A percentile compares a stretch with the other conserved stretches of the same genome.
phyloP scores from a whole-genome alignment of 805 yeast species.

The Kregervanrija fluxuum region DNA sequence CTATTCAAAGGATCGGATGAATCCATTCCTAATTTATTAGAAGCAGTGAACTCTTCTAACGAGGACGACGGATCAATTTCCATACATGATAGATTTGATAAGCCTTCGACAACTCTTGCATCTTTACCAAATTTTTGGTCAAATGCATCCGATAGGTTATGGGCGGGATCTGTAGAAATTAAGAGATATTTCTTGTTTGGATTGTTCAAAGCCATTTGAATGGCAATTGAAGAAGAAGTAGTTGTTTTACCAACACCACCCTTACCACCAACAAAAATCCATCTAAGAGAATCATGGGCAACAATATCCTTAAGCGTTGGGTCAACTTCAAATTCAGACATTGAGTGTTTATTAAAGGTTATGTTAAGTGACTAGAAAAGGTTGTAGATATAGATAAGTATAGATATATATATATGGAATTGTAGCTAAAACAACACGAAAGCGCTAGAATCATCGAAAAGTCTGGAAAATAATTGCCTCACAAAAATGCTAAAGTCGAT shows the following conservation, averaged over 20 bases:
- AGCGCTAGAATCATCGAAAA: background rate
- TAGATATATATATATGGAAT: too few relatives aligned
- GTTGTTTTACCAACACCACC: constrained; percentile 99
- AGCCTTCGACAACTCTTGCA: constrained; percentile 88
- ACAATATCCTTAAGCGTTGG: constrained; percentile 66
- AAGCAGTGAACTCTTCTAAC: constrained; percentile 65
- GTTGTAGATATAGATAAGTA: too few relatives aligned
- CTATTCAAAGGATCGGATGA: constrained; percentile 58
- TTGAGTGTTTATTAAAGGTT: constrained; percentile 2
- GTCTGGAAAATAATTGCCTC: background rate
- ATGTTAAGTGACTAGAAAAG: background rate
- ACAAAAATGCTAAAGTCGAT: too few relatives aligned
- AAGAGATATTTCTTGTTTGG: constrained; percentile 75
- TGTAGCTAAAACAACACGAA: too few relatives aligned
- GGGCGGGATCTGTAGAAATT: constrained; percentile 98
- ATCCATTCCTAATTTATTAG: constrained; percentile 33
- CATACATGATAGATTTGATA: constrained; percentile 89
- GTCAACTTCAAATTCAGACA: constrained; percentile 52
- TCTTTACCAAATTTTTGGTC: constrained; percentile 98
- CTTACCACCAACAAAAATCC: constrained; percentile 99
- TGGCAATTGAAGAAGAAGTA: constrained; percentile 90
- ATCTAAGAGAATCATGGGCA: constrained; percentile 62
- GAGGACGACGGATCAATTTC: constrained; percentile 97
- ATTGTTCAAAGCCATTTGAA: constrained; percentile 81
- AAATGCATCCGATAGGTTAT: constrained; percentile 93